These are phyloP conservation scores for Effrenium voratum DNA, from an alignment of 73 alveolate genomes.

Conservation along the genomic window DNA sequence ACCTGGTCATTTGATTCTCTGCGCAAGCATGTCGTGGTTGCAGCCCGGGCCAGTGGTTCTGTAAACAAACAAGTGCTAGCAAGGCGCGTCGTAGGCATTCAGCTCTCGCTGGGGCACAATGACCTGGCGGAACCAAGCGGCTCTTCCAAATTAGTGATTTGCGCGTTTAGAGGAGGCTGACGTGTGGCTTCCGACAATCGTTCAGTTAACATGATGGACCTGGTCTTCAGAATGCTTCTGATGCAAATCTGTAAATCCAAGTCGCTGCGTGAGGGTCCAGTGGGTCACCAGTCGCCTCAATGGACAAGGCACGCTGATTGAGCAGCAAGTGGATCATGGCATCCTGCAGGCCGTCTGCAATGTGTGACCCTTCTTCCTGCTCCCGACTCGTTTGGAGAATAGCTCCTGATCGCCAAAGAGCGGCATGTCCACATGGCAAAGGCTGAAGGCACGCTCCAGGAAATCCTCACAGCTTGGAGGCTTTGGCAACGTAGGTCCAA, in stretches of 20 bases:
- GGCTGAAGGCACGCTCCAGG: slow-evolving; percentile 81
- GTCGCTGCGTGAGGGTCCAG: slow-evolving; percentile 74
- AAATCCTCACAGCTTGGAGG: slow-evolving; percentile 1
- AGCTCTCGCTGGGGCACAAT: slow-evolving; percentile 91
- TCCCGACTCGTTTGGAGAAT: neutral
- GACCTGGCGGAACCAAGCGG: neutral
- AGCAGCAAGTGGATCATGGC: slow-evolving; percentile 93
- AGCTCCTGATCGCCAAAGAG: slow-evolving; percentile 86
- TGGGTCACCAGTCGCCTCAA: slow-evolving; percentile 16
- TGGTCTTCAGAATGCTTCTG: neutral
- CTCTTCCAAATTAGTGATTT: neutral
- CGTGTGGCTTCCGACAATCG: neutral
- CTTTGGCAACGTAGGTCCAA: neutral
- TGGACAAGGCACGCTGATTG: slow-evolving; percentile 49
- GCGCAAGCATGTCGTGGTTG: too few relatives aligned
- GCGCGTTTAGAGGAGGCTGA: neutral
- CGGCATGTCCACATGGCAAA: slow-evolving; percentile 88
- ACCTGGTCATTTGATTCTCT: too few relatives aligned
- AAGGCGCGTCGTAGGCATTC: slow-evolving; percentile 84
- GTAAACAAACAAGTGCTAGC: too few relatives aligned
- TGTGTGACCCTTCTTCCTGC: neutral
- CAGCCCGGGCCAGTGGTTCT: too few relatives aligned
- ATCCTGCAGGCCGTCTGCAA: slow-evolving; percentile 7
- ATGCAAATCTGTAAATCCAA: neutral
- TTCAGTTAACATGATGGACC: neutral